A percentile compares a stretch with the other conserved stretches of the same genome.
Evolutionary conservation across 1,139 yeast genomes (phyloP).

Genomic region (Geotrichum cucujoidarum): DNA sequence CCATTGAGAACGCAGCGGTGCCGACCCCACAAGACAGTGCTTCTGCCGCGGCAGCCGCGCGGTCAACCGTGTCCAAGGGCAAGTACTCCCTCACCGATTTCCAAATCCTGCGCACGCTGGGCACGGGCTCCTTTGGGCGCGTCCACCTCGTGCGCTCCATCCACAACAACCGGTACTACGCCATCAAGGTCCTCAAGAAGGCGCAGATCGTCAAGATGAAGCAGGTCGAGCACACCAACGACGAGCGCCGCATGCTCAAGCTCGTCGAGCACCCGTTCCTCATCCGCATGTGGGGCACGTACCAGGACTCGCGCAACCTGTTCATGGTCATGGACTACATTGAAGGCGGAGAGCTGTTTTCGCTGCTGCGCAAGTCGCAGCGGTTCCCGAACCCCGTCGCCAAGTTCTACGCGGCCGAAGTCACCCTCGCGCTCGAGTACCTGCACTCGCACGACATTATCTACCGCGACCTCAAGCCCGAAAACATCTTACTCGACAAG

Average conservation of each 20-base stretch:
- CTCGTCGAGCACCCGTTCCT: constrained; percentile 90
- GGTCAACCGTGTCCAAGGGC: constrained; percentile 67
- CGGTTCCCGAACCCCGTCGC: constrained; percentile 96
- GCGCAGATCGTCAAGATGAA: constrained; percentile 89
- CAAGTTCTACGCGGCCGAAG: constrained; percentile 95
- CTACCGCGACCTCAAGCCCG: constrained; percentile 93
- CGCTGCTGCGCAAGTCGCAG: constrained; percentile 80
- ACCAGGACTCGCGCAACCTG: constrained; percentile 79
- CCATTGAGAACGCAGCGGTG: constrained; percentile 1
- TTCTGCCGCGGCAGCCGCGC: constrained; percentile 18
- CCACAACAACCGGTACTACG: constrained; percentile 89
- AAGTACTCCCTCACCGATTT: constrained; percentile 82
- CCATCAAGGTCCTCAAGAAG: constrained; percentile 85
- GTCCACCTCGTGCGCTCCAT: constrained; percentile 88
- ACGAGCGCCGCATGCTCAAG: constrained; percentile 87
- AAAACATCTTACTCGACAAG: constrained; percentile 83
- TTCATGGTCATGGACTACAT: constrained; percentile 98
- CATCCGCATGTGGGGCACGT: constrained; percentile 97
- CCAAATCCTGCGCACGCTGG: constrained; percentile 84
- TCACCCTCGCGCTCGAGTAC: constrained; percentile 84
- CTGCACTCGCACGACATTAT: constrained; percentile 85
- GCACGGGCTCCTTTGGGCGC: constrained; percentile 96
- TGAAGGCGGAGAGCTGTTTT: constrained; percentile 93
- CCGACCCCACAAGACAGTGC: too few relatives aligned
- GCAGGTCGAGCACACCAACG: constrained; percentile 95